Percentiles rank a stretch among this genome's conserved stretches.
phyloP scores from a whole-genome alignment of 108 stramenopile genomes.

The Skeletonema grethae region DNA sequence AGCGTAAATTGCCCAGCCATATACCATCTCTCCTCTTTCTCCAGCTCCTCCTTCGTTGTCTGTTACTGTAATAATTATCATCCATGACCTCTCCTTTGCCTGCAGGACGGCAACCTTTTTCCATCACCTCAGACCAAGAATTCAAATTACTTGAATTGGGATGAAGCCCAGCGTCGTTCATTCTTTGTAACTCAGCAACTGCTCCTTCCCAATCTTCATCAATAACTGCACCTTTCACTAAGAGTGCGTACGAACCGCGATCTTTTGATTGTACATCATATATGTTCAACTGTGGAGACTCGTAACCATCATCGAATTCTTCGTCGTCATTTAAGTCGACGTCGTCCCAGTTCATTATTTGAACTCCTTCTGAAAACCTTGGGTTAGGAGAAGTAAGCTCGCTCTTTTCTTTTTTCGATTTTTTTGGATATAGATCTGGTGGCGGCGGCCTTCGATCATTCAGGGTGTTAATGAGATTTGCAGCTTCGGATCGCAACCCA shows the following conservation, averaged over 20 bases:
- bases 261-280: conserved; percentile 55
- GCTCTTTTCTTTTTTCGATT: conserved; percentile 9
- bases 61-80: conserved; percentile 54
- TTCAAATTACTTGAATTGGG: conserved; percentile 73
- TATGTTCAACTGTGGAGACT: conserved; percentile 31
- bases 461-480: conserved; percentile 53
- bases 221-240: conserved; percentile 71
- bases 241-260: conserved; percentile 72
- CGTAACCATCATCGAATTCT: conserved; percentile 36
- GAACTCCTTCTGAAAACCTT: conserved; percentile 20
- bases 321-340: conserved; percentile 56
- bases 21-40: conserved; percentile 72
- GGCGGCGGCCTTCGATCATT: conserved; percentile 42
- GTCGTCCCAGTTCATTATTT: conserved; percentile 22
- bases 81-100: conserved; percentile 7
- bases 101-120: conserved; percentile 31
- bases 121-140: conserved; percentile 66
- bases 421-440: neutral
- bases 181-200: conserved; percentile 62
- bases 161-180: conserved; percentile 76
- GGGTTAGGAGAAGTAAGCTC: conserved; percentile 3
- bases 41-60: conserved; percentile 60
- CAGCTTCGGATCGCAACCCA: conserved; percentile 51
- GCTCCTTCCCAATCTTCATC: conserved; percentile 69
- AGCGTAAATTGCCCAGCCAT: conserved; percentile 53